Evolutionary conservation across 768 basidiomycete genomes (phyloP).

Genomic region (Phlebiopsis flavidoalba): DNA sequence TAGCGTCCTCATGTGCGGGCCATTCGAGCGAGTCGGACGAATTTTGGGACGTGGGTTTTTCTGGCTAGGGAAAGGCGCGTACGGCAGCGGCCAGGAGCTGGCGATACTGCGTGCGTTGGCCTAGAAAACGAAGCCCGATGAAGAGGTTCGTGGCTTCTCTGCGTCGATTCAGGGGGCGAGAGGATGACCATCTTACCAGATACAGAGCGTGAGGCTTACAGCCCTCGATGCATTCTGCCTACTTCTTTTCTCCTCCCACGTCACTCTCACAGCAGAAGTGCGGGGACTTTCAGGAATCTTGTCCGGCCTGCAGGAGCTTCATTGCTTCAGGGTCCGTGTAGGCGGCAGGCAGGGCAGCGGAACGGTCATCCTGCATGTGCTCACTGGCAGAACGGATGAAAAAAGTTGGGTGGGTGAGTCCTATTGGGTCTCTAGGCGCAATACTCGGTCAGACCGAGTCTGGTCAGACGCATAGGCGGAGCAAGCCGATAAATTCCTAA

Average conservation of each 20-base stretch:
- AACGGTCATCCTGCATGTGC: constrained; percentile 29
- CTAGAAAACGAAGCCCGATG: constrained; percentile 12
- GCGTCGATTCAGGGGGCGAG: neutral
- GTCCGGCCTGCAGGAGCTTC: constrained; percentile 4
- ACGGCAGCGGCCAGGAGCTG: constrained; percentile 24
- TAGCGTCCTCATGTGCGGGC: constrained; percentile 52
- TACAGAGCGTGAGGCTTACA: constrained; percentile 15
- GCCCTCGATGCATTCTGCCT: constrained; percentile 12
- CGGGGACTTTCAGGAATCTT: constrained; percentile 1
- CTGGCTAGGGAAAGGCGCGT: constrained; percentile 43
- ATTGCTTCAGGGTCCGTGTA: constrained; percentile 13
- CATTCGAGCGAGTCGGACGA: constrained; percentile 54
- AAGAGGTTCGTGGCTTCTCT: neutral
- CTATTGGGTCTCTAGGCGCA: constrained; percentile 29
- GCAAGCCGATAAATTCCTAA: no score
- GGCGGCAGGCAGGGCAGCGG: constrained; percentile 15
- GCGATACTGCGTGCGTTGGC: constrained; percentile 31
- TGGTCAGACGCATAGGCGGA: constrained; percentile 24
- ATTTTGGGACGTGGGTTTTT: constrained; percentile 43
- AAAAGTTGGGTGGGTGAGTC: constrained; percentile 30
- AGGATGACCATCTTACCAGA: constrained; percentile 2
- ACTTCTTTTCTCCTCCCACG: constrained; percentile 10
- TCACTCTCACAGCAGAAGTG: neutral
- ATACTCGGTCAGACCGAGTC: no score
- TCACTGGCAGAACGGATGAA: constrained; percentile 28